These are phyloP conservation scores for Nyssa sinensis DNA, from an alignment of 148 eudicot species.

Conservation along the genomic window DNA sequence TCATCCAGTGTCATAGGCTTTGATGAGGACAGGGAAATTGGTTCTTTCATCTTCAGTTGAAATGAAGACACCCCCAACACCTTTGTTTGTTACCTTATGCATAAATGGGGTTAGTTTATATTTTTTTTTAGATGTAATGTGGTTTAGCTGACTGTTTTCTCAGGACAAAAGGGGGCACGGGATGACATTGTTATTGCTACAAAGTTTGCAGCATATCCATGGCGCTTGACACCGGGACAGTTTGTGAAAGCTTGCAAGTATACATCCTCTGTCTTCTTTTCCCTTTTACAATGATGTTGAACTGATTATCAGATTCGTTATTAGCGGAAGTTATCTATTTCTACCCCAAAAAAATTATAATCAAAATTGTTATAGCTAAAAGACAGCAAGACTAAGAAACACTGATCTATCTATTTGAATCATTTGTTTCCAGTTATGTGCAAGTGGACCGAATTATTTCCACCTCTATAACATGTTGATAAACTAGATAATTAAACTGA, in stretches of 20 bases:
- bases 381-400: background rate
- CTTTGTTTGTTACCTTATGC: too few relatives aligned
- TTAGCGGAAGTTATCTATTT: background rate
- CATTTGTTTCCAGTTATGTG: background rate
- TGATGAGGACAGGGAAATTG: background rate
- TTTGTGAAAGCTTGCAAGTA: constrained; percentile 96
- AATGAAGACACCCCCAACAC: too few relatives aligned
- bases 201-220: constrained; percentile 97
- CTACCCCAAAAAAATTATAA: background rate
- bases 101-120: background rate
- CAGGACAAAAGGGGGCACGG: constrained; percentile 52
- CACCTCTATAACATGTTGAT: background rate
- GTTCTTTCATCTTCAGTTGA: background rate
- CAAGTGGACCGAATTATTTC: background rate
- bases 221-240: constrained; percentile 95
- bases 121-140: background rate
- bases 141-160: constrained; percentile 16
- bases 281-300: background rate
- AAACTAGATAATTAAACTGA: background rate
- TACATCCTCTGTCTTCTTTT: constrained; percentile 4
- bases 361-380: background rate
- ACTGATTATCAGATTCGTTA: background rate
- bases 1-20: background rate
- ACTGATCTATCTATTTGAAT: background rate
- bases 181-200: constrained; percentile 80